Evolutionary conservation across 345 rosid species (phyloP).

Genomic region (Aquilaria sinensis): DNA sequence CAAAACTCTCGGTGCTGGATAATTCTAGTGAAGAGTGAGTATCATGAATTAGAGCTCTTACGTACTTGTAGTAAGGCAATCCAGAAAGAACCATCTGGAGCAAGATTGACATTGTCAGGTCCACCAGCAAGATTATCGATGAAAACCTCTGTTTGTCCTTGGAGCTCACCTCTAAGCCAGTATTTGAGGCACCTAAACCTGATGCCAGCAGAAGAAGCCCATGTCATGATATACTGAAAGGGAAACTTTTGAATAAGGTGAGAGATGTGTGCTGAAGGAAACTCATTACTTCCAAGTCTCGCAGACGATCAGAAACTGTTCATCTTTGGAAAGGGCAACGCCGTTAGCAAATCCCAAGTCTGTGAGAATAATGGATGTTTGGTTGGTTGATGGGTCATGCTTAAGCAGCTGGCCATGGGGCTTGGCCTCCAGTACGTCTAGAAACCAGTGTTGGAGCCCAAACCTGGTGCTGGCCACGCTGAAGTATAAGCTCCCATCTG

Average conservation of each 20-base stretch:
- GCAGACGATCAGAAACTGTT: constrained; percentile 39
- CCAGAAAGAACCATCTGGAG: constrained; percentile 61
- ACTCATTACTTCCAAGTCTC: constrained; percentile 39
- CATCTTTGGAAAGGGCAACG: constrained; percentile 38
- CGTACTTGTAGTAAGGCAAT: constrained; percentile 30
- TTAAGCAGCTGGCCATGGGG: constrained; percentile 54
- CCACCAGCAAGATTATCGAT: constrained; percentile 41
- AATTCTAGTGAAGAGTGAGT: too few relatives aligned
- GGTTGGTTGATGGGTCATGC: constrained; percentile 30
- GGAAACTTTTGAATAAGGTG: not conserved
- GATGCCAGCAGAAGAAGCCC: not conserved
- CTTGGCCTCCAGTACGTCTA: constrained; percentile 45
- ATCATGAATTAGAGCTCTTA: not conserved
- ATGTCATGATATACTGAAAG: not conserved
- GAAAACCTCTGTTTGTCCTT: constrained; percentile 34
- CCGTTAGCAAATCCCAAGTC: constrained; percentile 38
- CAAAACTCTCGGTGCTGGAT: too few relatives aligned
- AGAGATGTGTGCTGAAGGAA: not conserved
- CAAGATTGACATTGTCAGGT: constrained; percentile 51
- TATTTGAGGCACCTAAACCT: constrained; percentile 41
- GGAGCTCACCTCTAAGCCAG: constrained; percentile 35
- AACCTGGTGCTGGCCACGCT: constrained; percentile 47
- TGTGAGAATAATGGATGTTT: constrained; percentile 32
- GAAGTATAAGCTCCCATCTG: constrained; percentile 46
- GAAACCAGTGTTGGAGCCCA: constrained; percentile 25